Evolutionary conservation across 768 basidiomycete genomes (phyloP), one percentile per base, ranked within the genome.

Genomic region (Amanita jacksonii): DNA sequence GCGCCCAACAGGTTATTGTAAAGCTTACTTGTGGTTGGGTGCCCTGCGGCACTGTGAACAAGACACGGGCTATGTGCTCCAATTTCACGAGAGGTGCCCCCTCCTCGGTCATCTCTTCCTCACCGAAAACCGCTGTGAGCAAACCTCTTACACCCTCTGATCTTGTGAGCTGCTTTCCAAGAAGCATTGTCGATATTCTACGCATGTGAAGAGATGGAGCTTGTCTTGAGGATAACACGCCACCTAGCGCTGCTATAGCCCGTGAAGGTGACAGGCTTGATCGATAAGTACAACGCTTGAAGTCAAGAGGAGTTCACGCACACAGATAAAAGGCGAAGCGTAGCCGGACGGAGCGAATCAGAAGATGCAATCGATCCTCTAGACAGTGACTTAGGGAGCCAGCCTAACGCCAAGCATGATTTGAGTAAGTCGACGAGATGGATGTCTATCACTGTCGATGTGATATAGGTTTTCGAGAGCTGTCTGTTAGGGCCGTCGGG

Each of bases 91-190:
- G 53, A 2, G 71, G 69, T 2, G 73, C 67, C 42, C 78, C 75
- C 3, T 75, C 76, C 6, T 59, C 65, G 1, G 54, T 51, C 0
- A 60, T 56, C 15, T 77, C 76, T 27, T 73, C 73, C 33, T 80
- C 81, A 1, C 79, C 77, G 42, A 90, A 80, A 1, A 88, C 64
- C 8, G 83, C 81, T 8, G 70, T 67, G 50, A 76, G 79, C 15
- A 91, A 68, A 0, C 84, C 85, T 22, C 66, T 68, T 1, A 90
- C 68, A 1, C 89, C 89, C 18, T 77, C 73, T 0, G 78, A 74
- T 16, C 84, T 76, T 16, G 85, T 61, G 8, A 91, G 60, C 55
- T 88, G 85, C 45, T 73, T 70, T 51, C 77, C 81, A 19, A 91
- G 72, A 24, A 87, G 63, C n/a, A 68, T 67, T 0, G 73, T 65